Conservation (phyloP, 2,329 filamentous ascomycete species). For the Sporothrix brunneoviolacea region DNA sequence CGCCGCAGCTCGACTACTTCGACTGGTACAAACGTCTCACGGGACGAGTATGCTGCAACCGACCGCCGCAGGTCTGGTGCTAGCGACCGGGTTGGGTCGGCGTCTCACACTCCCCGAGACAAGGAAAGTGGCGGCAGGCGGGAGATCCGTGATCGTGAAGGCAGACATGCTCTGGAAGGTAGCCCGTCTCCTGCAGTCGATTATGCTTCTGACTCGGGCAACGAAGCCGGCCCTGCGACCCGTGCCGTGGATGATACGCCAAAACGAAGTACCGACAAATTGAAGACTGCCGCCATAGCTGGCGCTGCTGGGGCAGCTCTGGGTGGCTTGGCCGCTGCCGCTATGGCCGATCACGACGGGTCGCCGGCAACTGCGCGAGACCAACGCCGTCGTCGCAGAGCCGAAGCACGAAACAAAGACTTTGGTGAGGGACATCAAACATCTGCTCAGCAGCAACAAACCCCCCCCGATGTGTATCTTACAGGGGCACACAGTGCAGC, state of each 20-base stretch:
- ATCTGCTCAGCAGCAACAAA: conserved; percentile 36
- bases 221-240: conserved; percentile 13
- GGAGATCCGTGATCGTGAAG: conserved; percentile 45
- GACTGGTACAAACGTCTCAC: conserved; percentile 47
- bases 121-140: conserved; percentile 29
- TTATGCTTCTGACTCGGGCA: conserved; percentile 37
- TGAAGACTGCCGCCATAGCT: conserved; percentile 38
- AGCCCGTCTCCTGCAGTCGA: conserved; percentile 27
- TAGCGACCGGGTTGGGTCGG: conserved; percentile 41
- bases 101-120: conserved; percentile 6
- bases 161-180: conserved; percentile 47
- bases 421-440: conserved; percentile 27
- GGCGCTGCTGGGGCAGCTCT: conserved; percentile 40
- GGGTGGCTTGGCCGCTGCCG: conserved; percentile 30
- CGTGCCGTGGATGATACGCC: conserved; percentile 37
- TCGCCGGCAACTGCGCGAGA: conserved; percentile 45
- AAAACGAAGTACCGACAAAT: conserved; percentile 35
- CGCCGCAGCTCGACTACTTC: conserved; percentile 59
- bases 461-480: conserved; percentile 10
- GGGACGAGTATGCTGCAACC: conserved; percentile 47
- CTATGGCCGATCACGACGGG: conserved; percentile 29
- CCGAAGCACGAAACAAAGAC: conserved; percentile 43
- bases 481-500: conserved; percentile 12
- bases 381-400: conserved; percentile 45
- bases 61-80: conserved; percentile 55